Evolutionary conservation across 2,329 filamentous ascomycete genomes (phyloP).

Genomic region (Hirsutella minnesotensis): DNA sequence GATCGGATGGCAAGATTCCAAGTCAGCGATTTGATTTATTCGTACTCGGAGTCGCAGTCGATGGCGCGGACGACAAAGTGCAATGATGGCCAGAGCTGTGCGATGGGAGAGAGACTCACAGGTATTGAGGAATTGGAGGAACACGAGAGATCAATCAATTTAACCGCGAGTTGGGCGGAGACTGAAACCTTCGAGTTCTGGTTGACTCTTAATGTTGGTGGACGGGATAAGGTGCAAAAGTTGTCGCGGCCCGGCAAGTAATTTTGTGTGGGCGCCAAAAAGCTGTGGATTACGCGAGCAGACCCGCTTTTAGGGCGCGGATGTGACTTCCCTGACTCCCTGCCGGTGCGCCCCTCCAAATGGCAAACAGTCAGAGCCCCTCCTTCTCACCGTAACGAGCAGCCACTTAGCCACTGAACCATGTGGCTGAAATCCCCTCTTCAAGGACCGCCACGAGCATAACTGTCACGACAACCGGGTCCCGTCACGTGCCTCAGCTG

Average conservation of each 20-base stretch:
- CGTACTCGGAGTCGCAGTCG: too few relatives aligned
- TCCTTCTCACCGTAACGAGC: too few relatives aligned
- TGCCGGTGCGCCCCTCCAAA: too few relatives aligned
- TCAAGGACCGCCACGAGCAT: not conserved
- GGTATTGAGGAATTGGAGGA: conserved; percentile 28
- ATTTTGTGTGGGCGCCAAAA: conserved; percentile 21
- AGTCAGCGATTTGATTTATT: conserved; percentile 10
- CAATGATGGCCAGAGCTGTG: too few relatives aligned
- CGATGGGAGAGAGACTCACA: not conserved
- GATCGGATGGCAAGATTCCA: conserved; percentile 13
- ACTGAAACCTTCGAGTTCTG: conserved; percentile 95
- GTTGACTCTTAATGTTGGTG: conserved; percentile 24
- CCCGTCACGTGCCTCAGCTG: not conserved
- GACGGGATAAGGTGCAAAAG: conserved; percentile 16
- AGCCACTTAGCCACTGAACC: too few relatives aligned
- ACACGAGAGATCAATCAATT: conserved; percentile 98
- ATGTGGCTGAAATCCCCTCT: too few relatives aligned
- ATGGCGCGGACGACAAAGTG: too few relatives aligned
- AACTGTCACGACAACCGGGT: not conserved
- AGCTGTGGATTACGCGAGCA: conserved; percentile 12
- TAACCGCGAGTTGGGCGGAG: conserved; percentile 97
- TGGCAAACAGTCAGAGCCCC: too few relatives aligned
- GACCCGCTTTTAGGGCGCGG: conserved; percentile 11
- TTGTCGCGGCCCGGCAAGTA: conserved; percentile 10
- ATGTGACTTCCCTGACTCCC: not conserved